Conservation (phyloP, 352 stramenopile species). For the Pythium apleroticum region DNA sequence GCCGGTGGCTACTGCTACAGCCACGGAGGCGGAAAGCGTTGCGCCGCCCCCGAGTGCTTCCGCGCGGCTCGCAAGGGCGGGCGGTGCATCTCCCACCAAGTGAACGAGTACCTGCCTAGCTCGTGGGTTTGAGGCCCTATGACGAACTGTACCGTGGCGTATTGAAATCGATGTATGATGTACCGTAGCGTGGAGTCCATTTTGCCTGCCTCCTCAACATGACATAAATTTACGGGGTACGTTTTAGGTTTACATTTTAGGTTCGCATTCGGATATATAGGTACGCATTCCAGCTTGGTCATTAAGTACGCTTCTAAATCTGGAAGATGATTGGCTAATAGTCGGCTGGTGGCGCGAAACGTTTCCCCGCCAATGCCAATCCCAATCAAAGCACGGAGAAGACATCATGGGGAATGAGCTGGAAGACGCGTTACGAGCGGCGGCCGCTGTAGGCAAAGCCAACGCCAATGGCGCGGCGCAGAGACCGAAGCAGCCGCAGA, state of each 20-base stretch:
- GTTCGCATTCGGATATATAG: neutral
- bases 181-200: neutral
- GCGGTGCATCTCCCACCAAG: conserved; percentile 67
- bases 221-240: too few relatives aligned
- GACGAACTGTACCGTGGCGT: neutral
- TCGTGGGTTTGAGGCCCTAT: neutral
- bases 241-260: neutral
- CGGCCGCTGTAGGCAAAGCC: conserved; percentile 2
- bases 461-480: neutral
- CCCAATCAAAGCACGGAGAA: neutral
- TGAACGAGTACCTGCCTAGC: neutral
- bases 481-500: too few relatives aligned
- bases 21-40: conserved; percentile 80
- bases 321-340: conserved; percentile 30
- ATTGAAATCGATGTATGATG: neutral
- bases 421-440: conserved; percentile 28
- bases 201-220: neutral
- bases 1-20: conserved; percentile 79
- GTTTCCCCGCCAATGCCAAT: conserved; percentile 10
- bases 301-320: conserved; percentile 1
- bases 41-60: conserved; percentile 65
- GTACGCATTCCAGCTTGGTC: neutral
- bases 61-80: conserved; percentile 73
- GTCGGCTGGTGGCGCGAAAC: conserved; percentile 19
- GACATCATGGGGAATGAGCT: conserved; percentile 19